Conservation (phyloP, 2,329 filamentous ascomycete genomes). For the Fusarium sp. region DNA sequence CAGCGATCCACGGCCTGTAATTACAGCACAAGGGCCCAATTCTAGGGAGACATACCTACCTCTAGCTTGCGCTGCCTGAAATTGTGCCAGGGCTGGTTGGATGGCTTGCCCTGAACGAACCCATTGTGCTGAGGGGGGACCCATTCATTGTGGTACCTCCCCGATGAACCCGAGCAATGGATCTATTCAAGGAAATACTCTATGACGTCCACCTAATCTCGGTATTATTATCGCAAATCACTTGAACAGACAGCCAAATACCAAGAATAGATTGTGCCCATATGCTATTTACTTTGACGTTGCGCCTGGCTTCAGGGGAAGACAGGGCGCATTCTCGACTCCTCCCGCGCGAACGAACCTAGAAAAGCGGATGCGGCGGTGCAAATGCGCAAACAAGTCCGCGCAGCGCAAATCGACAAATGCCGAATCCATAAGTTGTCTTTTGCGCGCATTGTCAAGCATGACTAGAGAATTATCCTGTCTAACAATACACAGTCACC, state of each 20-base stretch:
- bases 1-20: slow-evolving; percentile 25
- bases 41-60: slow-evolving; percentile 19
- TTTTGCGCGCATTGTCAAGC: slow-evolving; percentile 32
- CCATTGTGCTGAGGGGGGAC: slow-evolving; percentile 30
- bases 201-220: slow-evolving; percentile 27
- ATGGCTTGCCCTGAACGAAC: slow-evolving; percentile 42
- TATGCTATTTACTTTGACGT: slow-evolving; percentile 4
- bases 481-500: not conserved
- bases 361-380: slow-evolving; percentile 45
- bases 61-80: slow-evolving; percentile 17
- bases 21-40: slow-evolving; percentile 10
- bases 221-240: slow-evolving; percentile 15
- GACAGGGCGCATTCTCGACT: slow-evolving; percentile 40
- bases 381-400: slow-evolving; percentile 6
- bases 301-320: slow-evolving; percentile 32
- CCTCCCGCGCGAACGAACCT: slow-evolving; percentile 31
- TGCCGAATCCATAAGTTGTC: not conserved
- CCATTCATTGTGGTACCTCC: slow-evolving; percentile 34
- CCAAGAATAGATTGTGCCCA: slow-evolving; percentile 13
- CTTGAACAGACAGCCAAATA: slow-evolving; percentile 10
- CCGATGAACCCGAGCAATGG: slow-evolving; percentile 32
- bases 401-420: slow-evolving; percentile 31
- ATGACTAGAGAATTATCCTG: not conserved
- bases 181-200: slow-evolving; percentile 25
- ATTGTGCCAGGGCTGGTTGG: slow-evolving; percentile 43